These are phyloP conservation scores for Meyerozyma elateridarum DNA, from an alignment of 1,139 yeast genomes.

Conservation along the genomic window DNA sequence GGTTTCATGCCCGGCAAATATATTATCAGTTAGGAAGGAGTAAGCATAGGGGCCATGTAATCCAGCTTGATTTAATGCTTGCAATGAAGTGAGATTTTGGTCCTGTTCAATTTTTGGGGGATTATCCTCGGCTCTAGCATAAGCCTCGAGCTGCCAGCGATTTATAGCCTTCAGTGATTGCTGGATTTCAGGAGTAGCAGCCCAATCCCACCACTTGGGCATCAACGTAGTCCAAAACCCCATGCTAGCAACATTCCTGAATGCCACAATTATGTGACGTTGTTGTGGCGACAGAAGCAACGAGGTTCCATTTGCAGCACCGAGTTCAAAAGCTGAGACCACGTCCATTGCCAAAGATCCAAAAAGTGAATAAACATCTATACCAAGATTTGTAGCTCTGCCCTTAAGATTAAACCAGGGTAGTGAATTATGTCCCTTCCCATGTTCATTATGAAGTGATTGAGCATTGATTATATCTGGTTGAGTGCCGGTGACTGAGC, in stretches of 20 bases:
- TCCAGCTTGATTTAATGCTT: slow-evolving; percentile 31
- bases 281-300: slow-evolving; percentile 35
- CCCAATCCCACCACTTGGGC: slow-evolving; percentile 51
- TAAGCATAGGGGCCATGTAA: slow-evolving; percentile 32
- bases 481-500: slow-evolving; percentile 28
- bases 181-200: slow-evolving; percentile 38
- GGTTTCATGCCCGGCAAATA: slow-evolving; percentile 72
- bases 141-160: slow-evolving; percentile 48
- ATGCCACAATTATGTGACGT: slow-evolving; percentile 41
- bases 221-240: slow-evolving; percentile 65
- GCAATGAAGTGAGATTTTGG: slow-evolving; percentile 29
- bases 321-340: slow-evolving; percentile 59
- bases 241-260: slow-evolving; percentile 55
- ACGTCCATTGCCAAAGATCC: slow-evolving; percentile 73
- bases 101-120: slow-evolving; percentile 17
- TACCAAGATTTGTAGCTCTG: slow-evolving; percentile 24
- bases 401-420: slow-evolving; percentile 26
- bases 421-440: slow-evolving; percentile 25
- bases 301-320: slow-evolving; percentile 41
- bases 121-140: slow-evolving; percentile 32
- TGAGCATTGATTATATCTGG: slow-evolving; percentile 35
- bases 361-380: slow-evolving; percentile 60
- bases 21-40: slow-evolving; percentile 37
- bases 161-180: slow-evolving; percentile 38
- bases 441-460: slow-evolving; percentile 29